Conservation (phyloP, 352 stramenopile species). For the Phytopythium montanum region DNA sequence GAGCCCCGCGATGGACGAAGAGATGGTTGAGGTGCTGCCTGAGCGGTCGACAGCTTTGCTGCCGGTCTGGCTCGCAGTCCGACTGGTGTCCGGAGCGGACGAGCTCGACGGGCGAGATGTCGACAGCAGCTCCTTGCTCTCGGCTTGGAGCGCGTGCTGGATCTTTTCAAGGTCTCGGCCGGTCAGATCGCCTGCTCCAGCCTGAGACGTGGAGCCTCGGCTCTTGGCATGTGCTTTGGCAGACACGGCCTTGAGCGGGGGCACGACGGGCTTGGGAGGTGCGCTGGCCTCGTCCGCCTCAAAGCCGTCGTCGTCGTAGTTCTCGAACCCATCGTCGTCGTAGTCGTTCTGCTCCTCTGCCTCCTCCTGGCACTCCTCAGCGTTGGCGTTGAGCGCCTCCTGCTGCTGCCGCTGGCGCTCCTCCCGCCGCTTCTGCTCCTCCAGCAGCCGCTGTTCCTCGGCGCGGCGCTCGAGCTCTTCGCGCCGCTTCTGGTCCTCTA, state of each 20-base stretch:
- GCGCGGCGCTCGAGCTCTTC: constrained; percentile 48
- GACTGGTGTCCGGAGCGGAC: neutral
- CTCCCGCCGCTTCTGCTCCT: constrained; percentile 47
- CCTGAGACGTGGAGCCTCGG: constrained; percentile 5
- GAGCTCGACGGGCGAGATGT: constrained; percentile 26
- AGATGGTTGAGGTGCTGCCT: constrained; percentile 26
- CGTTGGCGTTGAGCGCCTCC: constrained; percentile 62
- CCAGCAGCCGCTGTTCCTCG: constrained; percentile 36
- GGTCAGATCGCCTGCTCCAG: neutral
- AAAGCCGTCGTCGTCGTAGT: constrained; percentile 55
- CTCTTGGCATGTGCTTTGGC: constrained; percentile 19
- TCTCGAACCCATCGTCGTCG: constrained; percentile 64
- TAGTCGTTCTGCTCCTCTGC: constrained; percentile 41
- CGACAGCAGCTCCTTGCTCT: constrained; percentile 44
- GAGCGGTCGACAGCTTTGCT: constrained; percentile 8
- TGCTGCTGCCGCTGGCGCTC: constrained; percentile 44
- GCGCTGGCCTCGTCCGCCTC: constrained; percentile 32
- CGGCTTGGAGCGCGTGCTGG: constrained; percentile 54
- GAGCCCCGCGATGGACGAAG: constrained; percentile 66
- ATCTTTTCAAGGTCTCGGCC: constrained; percentile 47
- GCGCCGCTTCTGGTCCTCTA: constrained; percentile 42
- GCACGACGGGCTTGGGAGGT: constrained; percentile 17
- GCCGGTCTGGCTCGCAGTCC: neutral
- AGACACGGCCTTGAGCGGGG: constrained; percentile 7
- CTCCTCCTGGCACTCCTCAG: constrained; percentile 68